Conservation (phyloP, 108 stramenopile genomes). For the Stephanodiscus triporus region DNA sequence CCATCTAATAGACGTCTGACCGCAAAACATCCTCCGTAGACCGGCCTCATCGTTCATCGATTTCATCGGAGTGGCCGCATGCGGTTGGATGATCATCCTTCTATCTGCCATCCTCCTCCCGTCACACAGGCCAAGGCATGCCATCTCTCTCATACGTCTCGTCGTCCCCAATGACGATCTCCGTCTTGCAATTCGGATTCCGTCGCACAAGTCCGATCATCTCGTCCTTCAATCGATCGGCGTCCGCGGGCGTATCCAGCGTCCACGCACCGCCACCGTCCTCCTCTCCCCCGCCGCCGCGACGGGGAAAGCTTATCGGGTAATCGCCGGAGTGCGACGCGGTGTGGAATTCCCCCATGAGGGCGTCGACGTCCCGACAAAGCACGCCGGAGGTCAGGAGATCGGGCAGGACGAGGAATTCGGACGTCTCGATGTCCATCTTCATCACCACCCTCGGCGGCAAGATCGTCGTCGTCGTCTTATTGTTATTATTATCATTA, state of each 20-base stretch:
- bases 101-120: no score
- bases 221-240: slow-evolving; percentile 8
- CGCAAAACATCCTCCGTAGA: no score
- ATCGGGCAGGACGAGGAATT: slow-evolving; percentile 43
- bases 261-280: background rate
- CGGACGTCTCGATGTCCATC: slow-evolving; percentile 46
- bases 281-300: background rate
- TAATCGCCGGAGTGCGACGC: background rate
- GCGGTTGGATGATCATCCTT: no score
- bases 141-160: slow-evolving; percentile 17
- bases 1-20: no score
- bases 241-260: background rate
- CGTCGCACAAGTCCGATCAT: slow-evolving; percentile 1
- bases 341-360: slow-evolving; percentile 44
- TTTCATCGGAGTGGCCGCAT: no score
- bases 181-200: slow-evolving; percentile 15
- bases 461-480: background rate
- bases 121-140: slow-evolving; percentile 21
- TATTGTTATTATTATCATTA: background rate
- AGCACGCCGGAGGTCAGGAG: slow-evolving; percentile 23
- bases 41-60: no score
- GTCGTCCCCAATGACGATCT: slow-evolving; percentile 8
- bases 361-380: slow-evolving; percentile 33
- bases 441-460: slow-evolving; percentile 42
- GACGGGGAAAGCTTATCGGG: slow-evolving; percentile 6